Percentiles rank a stretch among this genome's conserved stretches.
Conservation (phyloP, 2,329 filamentous ascomycete species). For the Aureobasidium sp. region DNA sequence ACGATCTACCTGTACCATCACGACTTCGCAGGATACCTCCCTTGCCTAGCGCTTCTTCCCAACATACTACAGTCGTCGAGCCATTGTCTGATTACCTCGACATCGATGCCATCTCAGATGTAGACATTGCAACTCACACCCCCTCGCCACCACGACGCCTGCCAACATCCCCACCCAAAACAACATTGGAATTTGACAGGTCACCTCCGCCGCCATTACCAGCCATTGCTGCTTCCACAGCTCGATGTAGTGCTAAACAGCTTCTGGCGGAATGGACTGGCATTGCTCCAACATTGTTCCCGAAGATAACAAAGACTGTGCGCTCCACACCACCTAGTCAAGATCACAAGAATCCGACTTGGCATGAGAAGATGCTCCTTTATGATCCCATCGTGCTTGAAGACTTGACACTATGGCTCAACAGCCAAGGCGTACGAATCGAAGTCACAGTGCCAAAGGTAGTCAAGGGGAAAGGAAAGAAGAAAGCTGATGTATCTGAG, state of each 20-base stretch:
- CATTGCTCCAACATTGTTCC: constrained; percentile 35
- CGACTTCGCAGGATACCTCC: background rate
- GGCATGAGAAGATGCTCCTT: constrained; percentile 88
- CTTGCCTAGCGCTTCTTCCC: background rate
- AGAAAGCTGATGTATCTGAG: constrained; percentile 14
- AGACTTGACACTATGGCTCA: constrained; percentile 77
- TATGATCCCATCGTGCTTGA: constrained; percentile 88
- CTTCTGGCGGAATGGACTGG: constrained; percentile 24
- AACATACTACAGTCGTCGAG: background rate
- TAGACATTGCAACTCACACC: constrained; percentile 25
- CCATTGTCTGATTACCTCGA: constrained; percentile 17
- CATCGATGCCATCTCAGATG: constrained; percentile 27
- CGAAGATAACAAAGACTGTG: constrained; percentile 43
- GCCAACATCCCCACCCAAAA: background rate
- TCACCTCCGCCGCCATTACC: background rate
- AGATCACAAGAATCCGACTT: constrained; percentile 48
- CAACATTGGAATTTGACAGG: constrained; percentile 3
- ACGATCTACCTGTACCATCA: background rate
- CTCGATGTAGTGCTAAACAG: background rate
- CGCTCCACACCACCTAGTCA: constrained; percentile 36
- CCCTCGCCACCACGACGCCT: constrained; percentile 26
- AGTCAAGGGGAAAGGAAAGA: constrained; percentile 29
- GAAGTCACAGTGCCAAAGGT: constrained; percentile 15
- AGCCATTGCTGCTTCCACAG: background rate
- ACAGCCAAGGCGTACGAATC: constrained; percentile 34